Base-by-base conservation (phyloP, 257 asterid genomes). In the Gentiana macrophylla region DNA sequence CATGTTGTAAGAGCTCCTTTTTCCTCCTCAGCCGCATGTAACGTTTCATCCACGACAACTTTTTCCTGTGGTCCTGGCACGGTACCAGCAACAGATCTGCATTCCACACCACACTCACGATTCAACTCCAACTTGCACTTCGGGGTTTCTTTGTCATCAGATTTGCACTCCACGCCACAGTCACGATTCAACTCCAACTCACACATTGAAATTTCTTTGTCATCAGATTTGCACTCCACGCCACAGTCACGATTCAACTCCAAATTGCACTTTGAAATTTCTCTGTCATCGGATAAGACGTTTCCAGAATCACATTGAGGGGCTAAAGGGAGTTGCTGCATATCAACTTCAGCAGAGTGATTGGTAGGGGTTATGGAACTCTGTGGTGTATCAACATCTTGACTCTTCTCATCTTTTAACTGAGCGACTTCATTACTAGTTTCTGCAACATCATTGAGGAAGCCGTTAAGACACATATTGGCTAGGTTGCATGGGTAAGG, bases 361-460 rank as follows among this genome's bases (percentile, higher is more conserved):
- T 48, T 5, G 8, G 12, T n/a, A 59, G 48, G 34, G 45, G 4
- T 59, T 5, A 2, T 35, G 55, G 51, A 56, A 63, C 32, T 49
- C 35, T 33, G 32, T 37, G 55, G 35, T 55, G 8, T 41, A 48
- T 11, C 43, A 49, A 49, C 6, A 9, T 10, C 35, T 12, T 38
- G 62, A 32, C 8, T 10, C 32, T 49, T 12, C 44, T 56, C 49
- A 38, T 34, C 47, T 43, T 34, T 57, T 46, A 10, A 55, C 32
- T 52, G 37, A 33, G 35, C 60, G 44, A 57, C 50, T 32, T 59
- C 66, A 43, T 49, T 41, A 45, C 38, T 56, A 37, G 52, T 48
- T 43, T 52, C 71, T 5, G 52, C 47, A 15, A 9, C 64, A 69
- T 60, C 38, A 4, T 56, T 63, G 24, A 11, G 53, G 54, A 57